Conservation (phyloP, 2,329 filamentous ascomycete species). For the Ploettnerulaceae sp. region DNA sequence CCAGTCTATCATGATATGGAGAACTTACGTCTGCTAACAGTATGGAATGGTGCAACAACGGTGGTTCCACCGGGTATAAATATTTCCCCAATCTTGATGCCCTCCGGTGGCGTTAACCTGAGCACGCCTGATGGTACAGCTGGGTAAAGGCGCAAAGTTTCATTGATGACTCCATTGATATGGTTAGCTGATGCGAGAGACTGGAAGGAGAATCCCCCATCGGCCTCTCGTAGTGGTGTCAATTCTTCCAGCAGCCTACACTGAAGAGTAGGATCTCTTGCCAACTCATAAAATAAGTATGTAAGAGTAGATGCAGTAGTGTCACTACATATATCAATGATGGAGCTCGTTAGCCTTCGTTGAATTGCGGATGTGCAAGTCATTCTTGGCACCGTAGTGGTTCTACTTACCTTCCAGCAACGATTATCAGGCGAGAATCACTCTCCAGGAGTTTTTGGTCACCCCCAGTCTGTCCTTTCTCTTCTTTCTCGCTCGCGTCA, state of each 20-base stretch:
- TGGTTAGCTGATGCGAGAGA: constrained; percentile 23
- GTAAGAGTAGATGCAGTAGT: constrained; percentile 40
- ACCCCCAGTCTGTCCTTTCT: too few relatives aligned
- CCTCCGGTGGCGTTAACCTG: constrained; percentile 36
- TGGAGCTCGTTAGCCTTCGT: constrained; percentile 23
- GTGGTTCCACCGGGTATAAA: constrained; percentile 21
- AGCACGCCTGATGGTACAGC: constrained; percentile 30
- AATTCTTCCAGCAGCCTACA: constrained; percentile 20
- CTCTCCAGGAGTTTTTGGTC: too few relatives aligned
- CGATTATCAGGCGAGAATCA: too few relatives aligned
- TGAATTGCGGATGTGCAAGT: too few relatives aligned
- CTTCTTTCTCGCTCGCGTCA: too few relatives aligned
- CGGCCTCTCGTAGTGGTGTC: constrained; percentile 9
- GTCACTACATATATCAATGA: constrained; percentile 39
- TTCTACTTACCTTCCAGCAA: too few relatives aligned
- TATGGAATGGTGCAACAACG: constrained; percentile 15
- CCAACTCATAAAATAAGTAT: constrained; percentile 37
- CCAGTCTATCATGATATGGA: too few relatives aligned
- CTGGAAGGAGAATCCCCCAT: constrained; percentile 7
- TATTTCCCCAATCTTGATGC: constrained; percentile 29
- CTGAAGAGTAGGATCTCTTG: constrained; percentile 11
- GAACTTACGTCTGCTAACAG: constrained; percentile 22
- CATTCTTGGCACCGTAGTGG: too few relatives aligned
- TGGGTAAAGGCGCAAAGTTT: constrained; percentile 38
- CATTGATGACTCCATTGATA: constrained; percentile 39